phyloP scores from a whole-genome alignment of 306 rosid genomes.

The Vachellia collinsii region DNA sequence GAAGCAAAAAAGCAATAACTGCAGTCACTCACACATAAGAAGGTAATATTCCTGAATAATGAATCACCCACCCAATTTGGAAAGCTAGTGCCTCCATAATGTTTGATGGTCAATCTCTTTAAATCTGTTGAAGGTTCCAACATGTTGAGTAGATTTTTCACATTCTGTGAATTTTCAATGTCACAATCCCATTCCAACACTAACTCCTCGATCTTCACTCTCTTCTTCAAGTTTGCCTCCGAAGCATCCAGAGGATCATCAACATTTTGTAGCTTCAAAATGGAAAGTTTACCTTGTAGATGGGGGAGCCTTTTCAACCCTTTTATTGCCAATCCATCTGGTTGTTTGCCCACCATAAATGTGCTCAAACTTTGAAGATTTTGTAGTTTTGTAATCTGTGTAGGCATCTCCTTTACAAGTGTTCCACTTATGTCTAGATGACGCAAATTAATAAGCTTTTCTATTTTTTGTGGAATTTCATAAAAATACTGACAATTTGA shows the following conservation, averaged over 20 bases:
- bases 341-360: constrained; percentile 12
- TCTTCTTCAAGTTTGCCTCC: not conserved
- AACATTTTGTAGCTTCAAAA: constrained; percentile 24
- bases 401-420: not conserved
- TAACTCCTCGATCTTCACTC: no score
- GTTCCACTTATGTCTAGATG: not conserved
- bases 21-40: no score
- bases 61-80: no score
- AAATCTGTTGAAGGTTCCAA: no score
- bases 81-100: no score
- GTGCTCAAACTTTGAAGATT: constrained; percentile 20
- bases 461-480: not conserved
- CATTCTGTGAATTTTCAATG: no score
- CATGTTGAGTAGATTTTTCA: no score
- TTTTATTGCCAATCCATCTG: not conserved
- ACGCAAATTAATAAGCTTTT: constrained; percentile 3
- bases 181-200: no score
- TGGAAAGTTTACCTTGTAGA: constrained; percentile 21
- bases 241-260: constrained; percentile 1
- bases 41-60: no score
- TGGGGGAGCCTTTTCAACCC: constrained; percentile 8
- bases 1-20: no score
- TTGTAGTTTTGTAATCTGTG: not conserved
- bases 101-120: no score
- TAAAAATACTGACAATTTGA: not conserved